Evolutionary conservation across 2,329 filamentous ascomycete genomes (phyloP), one percentile per base, ranked within the genome.

Genomic region (Fusarium luffae): DNA sequence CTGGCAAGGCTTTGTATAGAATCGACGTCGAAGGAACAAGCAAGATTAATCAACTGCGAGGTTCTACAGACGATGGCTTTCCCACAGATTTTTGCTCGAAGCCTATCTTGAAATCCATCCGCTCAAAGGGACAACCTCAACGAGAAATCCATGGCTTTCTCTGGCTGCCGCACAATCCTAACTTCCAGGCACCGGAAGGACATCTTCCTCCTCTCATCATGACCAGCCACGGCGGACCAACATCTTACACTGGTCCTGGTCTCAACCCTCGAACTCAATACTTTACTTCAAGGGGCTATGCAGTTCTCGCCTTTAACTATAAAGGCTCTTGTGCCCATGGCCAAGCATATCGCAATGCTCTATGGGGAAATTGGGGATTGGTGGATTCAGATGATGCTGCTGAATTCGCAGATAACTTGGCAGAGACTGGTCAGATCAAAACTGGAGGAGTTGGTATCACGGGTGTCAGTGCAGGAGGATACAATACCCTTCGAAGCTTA

Each of bases 211-310:
- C 86, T 2, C 76, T 87, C 2, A 82, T 88, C 25, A 77, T 88
- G 48, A 78, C 76, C 4, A 79, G 82, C 1, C 86, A 88, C 37
- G 86, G 86, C 7, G 86, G 85, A 0, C 86, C 82, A n/a, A 88
- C 83, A 1, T 75, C 76, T 2, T 80, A 82, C 54, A 77, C 76
- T 0, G 77, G 80, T 1, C 80, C 82, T 0, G 84, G 84, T 0
- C 77, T 88, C 1, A 76, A 78, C 14, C 74, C 86, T 9, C 74
- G 77, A 21, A 79, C 78, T 5, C 86, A 88, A 70, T 87, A 85
- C 70, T 86, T 83, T 69, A 87, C 85, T 0, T 84, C 85, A 6
- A 79, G 86, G 14, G 86, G 86, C 6, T 88, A 84, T 57, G 85
- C 85, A 2, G 82, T 82, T 50, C 79, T 84, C 14, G 77, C 79